Evolutionary conservation across 78 protist species (phyloP), one percentile per base, ranked within the genome.

Genomic region (Salpingoeca rosetta): DNA sequence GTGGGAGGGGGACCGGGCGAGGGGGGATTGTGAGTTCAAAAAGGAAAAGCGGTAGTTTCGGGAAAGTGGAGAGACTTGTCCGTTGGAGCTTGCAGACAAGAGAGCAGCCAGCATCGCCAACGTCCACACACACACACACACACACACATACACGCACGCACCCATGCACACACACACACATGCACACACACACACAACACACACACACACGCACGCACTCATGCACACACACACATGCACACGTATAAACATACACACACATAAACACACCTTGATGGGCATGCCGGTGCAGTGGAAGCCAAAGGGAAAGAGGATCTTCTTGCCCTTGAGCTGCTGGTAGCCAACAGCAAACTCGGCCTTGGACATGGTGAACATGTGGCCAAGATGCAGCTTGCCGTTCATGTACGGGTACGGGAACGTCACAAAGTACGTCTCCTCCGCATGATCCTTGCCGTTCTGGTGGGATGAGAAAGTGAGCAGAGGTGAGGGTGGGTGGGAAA

Each of bases 351-450:
- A 99, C 88, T 99, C 99, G 27, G 97, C 92, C 94, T 99, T 99
- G 57, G 99, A 85, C 72, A 96, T 75, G 10, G 99, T 89, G 93
- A 98, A 99, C 7, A 94, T 90, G 90, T 99, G 99, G 57, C 99
- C 99, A 31, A 99, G 85, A 84, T 99, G 99, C 39, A 99, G 95
- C 76, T 87, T 87, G 36, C 99, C 99, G 87, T 99, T 99, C 99
- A 99, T 98, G 94, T 99, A 99, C n/a, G 99, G 99, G 86, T 95
- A 99, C 77, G 99, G 99, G 88, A 95, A 95, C n/a, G 97, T 94
- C 44, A 84, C 89, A 36, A 97, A 24, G 91, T 44, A 94, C 92
- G 93, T 96, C 31, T 85, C 76, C 31, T 85, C 85, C 37, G 38
- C 73, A 10, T 74, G 44, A n/a, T 28, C 78, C 39, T 28, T 40